Evolutionary conservation across 345 rosid genomes (phyloP).

Genomic region (Populus deltoides): DNA sequence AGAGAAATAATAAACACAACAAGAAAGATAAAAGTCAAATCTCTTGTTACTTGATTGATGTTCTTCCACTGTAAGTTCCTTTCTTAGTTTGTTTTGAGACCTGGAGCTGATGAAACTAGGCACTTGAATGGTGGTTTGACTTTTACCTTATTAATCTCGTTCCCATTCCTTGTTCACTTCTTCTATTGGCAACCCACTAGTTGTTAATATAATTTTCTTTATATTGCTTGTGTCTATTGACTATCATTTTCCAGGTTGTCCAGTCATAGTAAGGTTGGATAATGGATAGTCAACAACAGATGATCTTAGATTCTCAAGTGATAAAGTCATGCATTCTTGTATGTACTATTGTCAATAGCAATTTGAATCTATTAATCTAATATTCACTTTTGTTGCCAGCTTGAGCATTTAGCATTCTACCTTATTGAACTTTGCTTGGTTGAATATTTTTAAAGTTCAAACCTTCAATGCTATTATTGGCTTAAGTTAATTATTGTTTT

Average conservation of each 20-base stretch:
- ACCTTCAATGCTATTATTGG: conserved; percentile 54
- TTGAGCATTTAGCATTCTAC: conserved; percentile 82
- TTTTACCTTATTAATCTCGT: background rate
- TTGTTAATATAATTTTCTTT: background rate
- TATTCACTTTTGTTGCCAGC: conserved; percentile 38
- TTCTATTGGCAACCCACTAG: background rate
- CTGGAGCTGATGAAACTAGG: background rate
- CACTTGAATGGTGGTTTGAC: background rate
- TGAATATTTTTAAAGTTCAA: conserved; percentile 69
- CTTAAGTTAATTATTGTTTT: too few species aligned
- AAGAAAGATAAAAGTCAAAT: too few species aligned
- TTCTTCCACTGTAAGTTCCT: too few species aligned
- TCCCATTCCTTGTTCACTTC: background rate
- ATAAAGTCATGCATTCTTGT: background rate
- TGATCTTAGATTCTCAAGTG: background rate
- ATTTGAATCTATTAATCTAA: background rate
- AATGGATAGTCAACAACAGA: background rate
- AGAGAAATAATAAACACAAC: too few species aligned
- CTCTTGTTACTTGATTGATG: too few species aligned
- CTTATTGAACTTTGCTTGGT: conserved; percentile 80
- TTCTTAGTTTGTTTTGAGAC: background rate
- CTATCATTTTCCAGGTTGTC: conserved; percentile 42
- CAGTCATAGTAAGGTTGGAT: background rate
- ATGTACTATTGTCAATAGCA: background rate
- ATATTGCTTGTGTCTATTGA: background rate